These are phyloP conservation scores for Solanum hybrid DNA, from an alignment of 305 asterid genomes.

Conservation along the genomic window DNA sequence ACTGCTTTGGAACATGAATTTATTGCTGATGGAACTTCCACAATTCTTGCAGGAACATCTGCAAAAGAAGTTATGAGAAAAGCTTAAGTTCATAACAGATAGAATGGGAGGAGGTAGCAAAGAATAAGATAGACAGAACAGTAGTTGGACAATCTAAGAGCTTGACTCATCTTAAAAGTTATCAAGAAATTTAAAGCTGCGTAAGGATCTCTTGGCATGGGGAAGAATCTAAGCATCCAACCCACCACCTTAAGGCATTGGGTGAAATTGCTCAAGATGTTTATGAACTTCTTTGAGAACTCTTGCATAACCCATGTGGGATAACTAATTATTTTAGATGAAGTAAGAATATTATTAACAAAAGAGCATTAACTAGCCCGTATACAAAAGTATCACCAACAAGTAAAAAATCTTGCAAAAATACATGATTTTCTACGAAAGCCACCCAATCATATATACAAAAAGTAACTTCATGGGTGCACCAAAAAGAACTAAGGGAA, in stretches of 20 bases:
- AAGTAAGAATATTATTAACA: background rate
- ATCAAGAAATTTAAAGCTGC: background rate
- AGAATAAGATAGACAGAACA: background rate
- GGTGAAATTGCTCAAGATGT: background rate
- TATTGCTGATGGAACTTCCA: constrained; percentile 49
- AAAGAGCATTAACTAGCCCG: background rate
- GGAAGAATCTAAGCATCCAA: background rate
- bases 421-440: background rate
- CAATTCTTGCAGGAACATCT: constrained; percentile 49
- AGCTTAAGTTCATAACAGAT: constrained; percentile 3
- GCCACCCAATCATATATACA: background rate
- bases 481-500: background rate
- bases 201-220: background rate
- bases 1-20: constrained; percentile 64
- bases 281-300: background rate
- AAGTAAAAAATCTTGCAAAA: background rate
- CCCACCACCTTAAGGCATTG: background rate
- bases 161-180: background rate
- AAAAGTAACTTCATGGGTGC: background rate
- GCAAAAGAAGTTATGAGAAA: constrained; percentile 17
- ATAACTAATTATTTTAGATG: background rate
- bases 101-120: constrained; percentile 4
- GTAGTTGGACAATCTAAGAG: background rate
- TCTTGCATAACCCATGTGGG: background rate
- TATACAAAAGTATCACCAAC: background rate